phyloP scores from a whole-genome alignment of 164 flowering plant genomes.

The Annona cherimola region DNA sequence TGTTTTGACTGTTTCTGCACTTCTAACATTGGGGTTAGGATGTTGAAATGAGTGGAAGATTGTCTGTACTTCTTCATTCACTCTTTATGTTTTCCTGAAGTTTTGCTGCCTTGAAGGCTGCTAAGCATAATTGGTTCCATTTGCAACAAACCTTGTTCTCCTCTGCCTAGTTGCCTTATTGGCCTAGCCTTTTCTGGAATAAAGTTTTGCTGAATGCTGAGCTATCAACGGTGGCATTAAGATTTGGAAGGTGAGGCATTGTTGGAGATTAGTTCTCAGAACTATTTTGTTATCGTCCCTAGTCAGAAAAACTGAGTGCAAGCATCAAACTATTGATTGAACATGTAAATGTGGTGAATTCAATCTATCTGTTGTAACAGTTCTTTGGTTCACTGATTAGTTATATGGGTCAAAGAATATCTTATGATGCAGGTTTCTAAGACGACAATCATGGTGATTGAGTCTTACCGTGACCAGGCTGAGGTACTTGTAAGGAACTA shows the following conservation, averaged over 20 bases:
- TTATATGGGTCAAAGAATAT: conserved; percentile 13
- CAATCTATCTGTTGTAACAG: background rate
- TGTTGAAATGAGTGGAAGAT: too few relatives aligned
- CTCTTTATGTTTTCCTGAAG: background rate
- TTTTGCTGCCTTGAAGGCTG: background rate
- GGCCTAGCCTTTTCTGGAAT: background rate
- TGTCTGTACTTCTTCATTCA: too few relatives aligned
- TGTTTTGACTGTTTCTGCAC: background rate
- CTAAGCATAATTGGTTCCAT: too few relatives aligned
- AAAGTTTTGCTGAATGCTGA: background rate
- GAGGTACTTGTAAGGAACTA: conserved; percentile 52
- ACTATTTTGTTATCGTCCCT: background rate
- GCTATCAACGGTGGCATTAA: background rate
- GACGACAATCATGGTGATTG: conserved; percentile 40
- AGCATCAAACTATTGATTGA: background rate
- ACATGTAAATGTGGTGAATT: background rate
- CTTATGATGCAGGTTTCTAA: conserved; percentile 31
- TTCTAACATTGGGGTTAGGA: too few relatives aligned
- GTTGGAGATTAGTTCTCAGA: background rate
- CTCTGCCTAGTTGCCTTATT: background rate
- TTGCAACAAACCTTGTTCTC: background rate
- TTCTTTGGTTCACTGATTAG: conserved; percentile 9
- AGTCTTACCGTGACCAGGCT: conserved; percentile 67
- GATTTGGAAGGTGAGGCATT: background rate
- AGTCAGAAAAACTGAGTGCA: background rate